Evolutionary conservation across 108 stramenopile genomes (phyloP).

Genomic region (Skeletonema grethae): DNA sequence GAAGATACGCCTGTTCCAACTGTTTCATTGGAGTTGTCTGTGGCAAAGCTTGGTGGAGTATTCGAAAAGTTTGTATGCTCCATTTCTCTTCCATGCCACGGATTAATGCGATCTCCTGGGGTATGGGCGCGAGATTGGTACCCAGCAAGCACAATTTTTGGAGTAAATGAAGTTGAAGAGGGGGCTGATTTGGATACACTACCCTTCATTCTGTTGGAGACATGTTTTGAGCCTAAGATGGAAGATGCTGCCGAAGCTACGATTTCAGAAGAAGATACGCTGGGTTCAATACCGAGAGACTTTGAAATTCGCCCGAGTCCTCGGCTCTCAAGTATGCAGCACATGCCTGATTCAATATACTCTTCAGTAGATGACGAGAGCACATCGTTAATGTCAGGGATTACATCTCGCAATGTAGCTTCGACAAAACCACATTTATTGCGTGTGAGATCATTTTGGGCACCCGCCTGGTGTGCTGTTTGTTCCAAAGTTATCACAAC

Average conservation of each 20-base stretch:
- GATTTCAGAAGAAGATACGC: constrained; percentile 45
- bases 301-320: constrained; percentile 29
- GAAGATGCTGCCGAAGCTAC: constrained; percentile 17
- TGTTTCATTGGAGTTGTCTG: constrained; percentile 62
- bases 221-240: constrained; percentile 48
- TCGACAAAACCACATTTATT: constrained; percentile 64
- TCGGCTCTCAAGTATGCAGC: background rate
- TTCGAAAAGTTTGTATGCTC: constrained; percentile 74
- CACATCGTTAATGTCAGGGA: constrained; percentile 38
- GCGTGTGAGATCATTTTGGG: constrained; percentile 59
- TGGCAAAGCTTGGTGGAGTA: constrained; percentile 64
- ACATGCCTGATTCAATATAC: constrained; percentile 21
- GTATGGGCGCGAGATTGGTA: constrained; percentile 65
- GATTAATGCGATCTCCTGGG: constrained; percentile 59
- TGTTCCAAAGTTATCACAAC: constrained; percentile 53
- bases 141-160: constrained; percentile 23
- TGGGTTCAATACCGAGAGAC: constrained; percentile 45
- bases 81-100: constrained; percentile 55
- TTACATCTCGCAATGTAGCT: constrained; percentile 21
- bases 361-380: constrained; percentile 44
- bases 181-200: constrained; percentile 11
- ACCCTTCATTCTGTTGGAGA: constrained; percentile 46
- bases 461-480: constrained; percentile 61
- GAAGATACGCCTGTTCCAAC: constrained; percentile 76
- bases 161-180: constrained; percentile 16